Base-by-base conservation (phyloP, 257 asterid species). In the Dorcoceras hygrometricum region DNA sequence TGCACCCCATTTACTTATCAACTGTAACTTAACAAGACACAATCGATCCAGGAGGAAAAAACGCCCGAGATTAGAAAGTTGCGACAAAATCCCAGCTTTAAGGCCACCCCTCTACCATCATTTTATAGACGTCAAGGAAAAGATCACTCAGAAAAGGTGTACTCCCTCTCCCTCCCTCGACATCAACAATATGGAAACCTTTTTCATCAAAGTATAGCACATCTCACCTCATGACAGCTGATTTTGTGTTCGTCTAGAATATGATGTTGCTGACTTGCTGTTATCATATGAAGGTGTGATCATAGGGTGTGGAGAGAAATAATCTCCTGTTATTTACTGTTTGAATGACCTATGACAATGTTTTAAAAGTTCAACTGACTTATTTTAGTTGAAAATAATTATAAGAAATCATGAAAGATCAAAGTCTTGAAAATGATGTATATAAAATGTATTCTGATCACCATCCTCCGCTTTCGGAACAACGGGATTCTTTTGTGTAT, bases 81-180 rank as follows among this genome's bases (percentile, higher is more conserved):
- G 29, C 71, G 81, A 32, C 72, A 80, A 57, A 50, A 53, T 56
- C 62, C 36, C 22, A 65, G 65, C 63, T 26, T 58, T 18, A 64
- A 64, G 66, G 71, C 76, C 56, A 65, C 48, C 26, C 67, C 76
- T 46, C 22, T 56, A 63, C 77, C 84, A 19, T 74, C 84, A 6
- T 80, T 77, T 60, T 80, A 73, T 48, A 61, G 62, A 50, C 77
- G 32, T 43, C 80, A 63, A 62, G 71, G 29, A 74, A 76, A 62
- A 74, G 54, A 31, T 50, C 78, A 12, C 59, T 43, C 16, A 11
- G 64, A 60, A 36, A 76, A 70, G 81, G 84, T 75, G 57, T 24
- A 23, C 10, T 8, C 43, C n/a, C n/a, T n/a, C n/a, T n/a, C n/a
- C n/a, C 14, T 34, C 43, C 43, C 43, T 34, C 14, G 14, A 34